These are phyloP conservation scores for Petasospora rhodanensis DNA, from an alignment of 1,139 yeast species.

Conservation along the genomic window DNA sequence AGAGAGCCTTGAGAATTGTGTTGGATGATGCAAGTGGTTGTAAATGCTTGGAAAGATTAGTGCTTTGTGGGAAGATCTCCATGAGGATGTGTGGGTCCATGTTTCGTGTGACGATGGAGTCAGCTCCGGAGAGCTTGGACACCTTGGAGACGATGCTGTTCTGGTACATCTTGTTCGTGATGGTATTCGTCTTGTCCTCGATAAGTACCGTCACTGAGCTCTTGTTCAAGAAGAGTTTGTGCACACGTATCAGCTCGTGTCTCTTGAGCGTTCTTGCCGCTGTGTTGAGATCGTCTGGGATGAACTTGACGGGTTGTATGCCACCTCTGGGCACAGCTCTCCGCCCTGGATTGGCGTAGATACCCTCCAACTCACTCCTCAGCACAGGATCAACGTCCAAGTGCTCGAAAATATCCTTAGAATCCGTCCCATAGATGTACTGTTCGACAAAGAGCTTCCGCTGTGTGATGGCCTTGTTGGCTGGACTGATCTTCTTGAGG, in stretches of 20 bases:
- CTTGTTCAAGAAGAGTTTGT: constrained; percentile 4
- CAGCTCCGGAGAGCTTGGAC: constrained; percentile 4
- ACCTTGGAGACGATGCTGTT: constrained; percentile 5
- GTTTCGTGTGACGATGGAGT: constrained; percentile 6
- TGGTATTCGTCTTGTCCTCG: constrained; percentile 8
- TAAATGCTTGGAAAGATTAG: constrained; percentile 6
- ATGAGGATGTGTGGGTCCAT: constrained; percentile 7
- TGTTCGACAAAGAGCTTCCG: constrained; percentile 15
- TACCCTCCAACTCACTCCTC: constrained; percentile 8
- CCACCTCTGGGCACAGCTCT: constrained; percentile 4
- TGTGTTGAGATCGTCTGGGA: constrained; percentile 5
- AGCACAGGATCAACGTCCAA: constrained; percentile 12
- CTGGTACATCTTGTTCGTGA: constrained; percentile 10
- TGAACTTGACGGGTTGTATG: constrained; percentile 2
- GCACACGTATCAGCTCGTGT: constrained; percentile 4
- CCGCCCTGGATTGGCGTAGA: constrained; percentile 6
- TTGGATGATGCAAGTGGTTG: not conserved
- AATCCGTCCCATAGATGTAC: constrained; percentile 7
- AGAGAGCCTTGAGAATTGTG: constrained; percentile 7
- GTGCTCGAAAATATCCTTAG: constrained; percentile 2
- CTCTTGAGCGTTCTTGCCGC: constrained; percentile 5
- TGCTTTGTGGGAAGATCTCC: constrained; percentile 2
- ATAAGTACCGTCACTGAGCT: constrained; percentile 9
- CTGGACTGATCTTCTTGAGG: constrained; percentile 11
- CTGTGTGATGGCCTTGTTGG: constrained; percentile 12